Base-by-base conservation (phyloP, 352 stramenopile species). In the Achlya hypogyna region DNA sequence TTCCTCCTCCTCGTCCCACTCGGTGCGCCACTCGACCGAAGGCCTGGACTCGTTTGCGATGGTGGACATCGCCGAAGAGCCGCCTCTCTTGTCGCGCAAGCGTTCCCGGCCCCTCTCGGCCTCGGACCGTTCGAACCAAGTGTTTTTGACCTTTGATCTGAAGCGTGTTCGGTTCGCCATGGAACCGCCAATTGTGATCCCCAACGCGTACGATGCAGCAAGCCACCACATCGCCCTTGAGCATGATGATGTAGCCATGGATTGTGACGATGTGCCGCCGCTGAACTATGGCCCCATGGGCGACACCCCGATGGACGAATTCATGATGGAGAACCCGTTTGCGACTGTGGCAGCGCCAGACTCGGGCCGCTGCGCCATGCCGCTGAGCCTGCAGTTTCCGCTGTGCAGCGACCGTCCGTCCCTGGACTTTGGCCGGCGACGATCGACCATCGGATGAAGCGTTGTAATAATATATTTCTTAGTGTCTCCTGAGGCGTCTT, bases 141-240 rank as follows among this genome's bases (percentile, higher is more conserved):
- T 63, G 20, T 63, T 63, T 49, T 32, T 63, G n/a, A 63, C 54
- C 5, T 63, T 49, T n/a, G 54, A 63, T 29, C 47, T 49, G n/a
- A 63, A 63, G 54, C 54, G 54, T 32, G 54, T 63, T 10, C 54
- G 22, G 23, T 63, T 63, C 34, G 54, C 51, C 18, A 23, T 34
- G 1, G 29, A 38, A 5, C 54, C 54, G 22, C 49, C 49, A 20
- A 38, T 20, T 22, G 51, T 63, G 28, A 63, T 63, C 22, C 54
- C 29, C n/a, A 29, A 52, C 8, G 42, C 38, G 28, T 47, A 53
- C 58, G 58, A 53, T 42, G 54, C 25, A 56, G 49, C 25, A 38
- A 35, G 49, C 49, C 25, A 56, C 8, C 2, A 27, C 49, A 16
- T 56, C 31, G 3, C 31, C 22, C 31, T 53, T 65, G 58, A 47